phyloP scores from a whole-genome alignment of 2,329 filamentous ascomycete genomes.

The Penicillium aurantiogriseum region DNA sequence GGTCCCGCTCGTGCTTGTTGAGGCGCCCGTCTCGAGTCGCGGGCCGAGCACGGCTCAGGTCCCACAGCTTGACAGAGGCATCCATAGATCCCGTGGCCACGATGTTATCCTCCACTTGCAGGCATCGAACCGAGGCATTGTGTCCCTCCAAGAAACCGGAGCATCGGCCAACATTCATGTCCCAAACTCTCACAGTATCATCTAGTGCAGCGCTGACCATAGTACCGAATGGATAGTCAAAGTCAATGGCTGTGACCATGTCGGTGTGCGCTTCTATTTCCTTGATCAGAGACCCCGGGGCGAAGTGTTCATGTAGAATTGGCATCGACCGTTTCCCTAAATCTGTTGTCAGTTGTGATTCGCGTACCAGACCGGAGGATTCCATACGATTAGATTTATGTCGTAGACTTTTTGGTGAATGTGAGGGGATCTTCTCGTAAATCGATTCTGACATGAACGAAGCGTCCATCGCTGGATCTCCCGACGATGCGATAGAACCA shows the following conservation, averaged over 20 bases:
- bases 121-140: conserved; percentile 83
- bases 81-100: conserved; percentile 93
- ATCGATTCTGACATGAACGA: conserved; percentile 97
- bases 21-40: conserved; percentile 61
- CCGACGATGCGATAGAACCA: conserved; percentile 51
- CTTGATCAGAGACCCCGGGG: conserved; percentile 81
- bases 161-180: conserved; percentile 87
- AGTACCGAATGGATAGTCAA: conserved; percentile 94
- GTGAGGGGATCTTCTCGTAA: conserved; percentile 82
- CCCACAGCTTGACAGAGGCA: conserved; percentile 91
- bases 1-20: conserved; percentile 48
- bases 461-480: conserved; percentile 52
- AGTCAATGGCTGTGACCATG: conserved; percentile 84
- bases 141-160: conserved; percentile 91
- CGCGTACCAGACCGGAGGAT: background rate
- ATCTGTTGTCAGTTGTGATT: conserved; percentile 44
- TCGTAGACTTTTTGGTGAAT: conserved; percentile 57
- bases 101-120: conserved; percentile 95
- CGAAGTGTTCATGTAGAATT: conserved; percentile 91
- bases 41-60: conserved; percentile 84
- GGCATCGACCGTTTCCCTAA: conserved; percentile 73
- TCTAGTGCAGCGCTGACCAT: conserved; percentile 90
- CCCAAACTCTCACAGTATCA: conserved; percentile 94
- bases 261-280: conserved; percentile 88
- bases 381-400: conserved; percentile 44